A percentile compares a stretch with the other conserved stretches of the same genome.
phyloP scores from a whole-genome alignment of 2,329 filamentous ascomycete genomes.

The Dactylellina sp. region DNA sequence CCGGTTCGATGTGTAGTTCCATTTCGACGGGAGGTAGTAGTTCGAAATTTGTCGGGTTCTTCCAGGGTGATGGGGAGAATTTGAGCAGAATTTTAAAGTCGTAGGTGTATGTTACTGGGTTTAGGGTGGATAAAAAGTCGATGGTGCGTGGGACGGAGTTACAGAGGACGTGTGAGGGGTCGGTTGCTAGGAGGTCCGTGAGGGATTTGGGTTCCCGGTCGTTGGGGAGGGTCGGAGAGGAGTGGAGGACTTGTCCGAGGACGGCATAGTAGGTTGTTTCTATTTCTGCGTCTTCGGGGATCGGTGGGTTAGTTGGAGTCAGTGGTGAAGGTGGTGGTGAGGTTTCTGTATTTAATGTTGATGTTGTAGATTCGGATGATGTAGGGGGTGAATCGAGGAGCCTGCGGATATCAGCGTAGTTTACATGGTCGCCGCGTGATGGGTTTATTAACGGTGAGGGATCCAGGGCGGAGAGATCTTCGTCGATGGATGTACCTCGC shows the following conservation, averaged over 20 bases:
- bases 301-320: neutral
- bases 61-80: conserved; percentile 60
- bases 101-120: conserved; percentile 46
- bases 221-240: conserved; percentile 50
- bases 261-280: conserved; percentile 46
- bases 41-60: conserved; percentile 57
- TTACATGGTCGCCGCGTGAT: conserved; percentile 22
- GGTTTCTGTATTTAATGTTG: neutral
- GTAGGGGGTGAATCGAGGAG: conserved; percentile 36
- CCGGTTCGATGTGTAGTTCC: conserved; percentile 56
- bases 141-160: conserved; percentile 56
- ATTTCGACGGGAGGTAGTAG: conserved; percentile 59
- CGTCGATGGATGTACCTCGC: neutral
- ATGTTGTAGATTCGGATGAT: neutral
- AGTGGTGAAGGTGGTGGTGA: too few relatives aligned
- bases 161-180: conserved; percentile 40
- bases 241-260: conserved; percentile 53
- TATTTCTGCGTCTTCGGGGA: conserved; percentile 23
- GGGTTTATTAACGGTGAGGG: conserved; percentile 32
- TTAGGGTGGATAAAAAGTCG: conserved; percentile 48
- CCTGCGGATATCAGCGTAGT: conserved; percentile 28
- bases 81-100: conserved; percentile 56
- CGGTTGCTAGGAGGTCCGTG: conserved; percentile 14
- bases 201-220: conserved; percentile 35
- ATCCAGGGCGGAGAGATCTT: conserved; percentile 6